phyloP scores from a whole-genome alignment of 2,329 filamentous ascomycete genomes.

The Aureobasidium lini region DNA sequence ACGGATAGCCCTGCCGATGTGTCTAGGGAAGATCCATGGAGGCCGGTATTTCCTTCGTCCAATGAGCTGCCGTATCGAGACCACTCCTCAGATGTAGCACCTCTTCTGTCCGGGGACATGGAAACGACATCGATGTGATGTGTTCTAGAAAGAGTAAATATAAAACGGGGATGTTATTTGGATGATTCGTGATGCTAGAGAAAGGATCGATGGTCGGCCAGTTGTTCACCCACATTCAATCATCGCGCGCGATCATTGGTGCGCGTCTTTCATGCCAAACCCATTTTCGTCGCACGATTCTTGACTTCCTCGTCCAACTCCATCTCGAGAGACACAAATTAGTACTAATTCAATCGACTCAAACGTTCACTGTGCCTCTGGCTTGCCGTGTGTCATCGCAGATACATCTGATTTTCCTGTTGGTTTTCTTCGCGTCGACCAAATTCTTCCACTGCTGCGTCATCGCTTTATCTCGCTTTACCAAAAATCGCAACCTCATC shows the following conservation, averaged over 20 bases:
- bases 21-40: not conserved
- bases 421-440: not conserved
- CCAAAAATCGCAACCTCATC: constrained; percentile 1
- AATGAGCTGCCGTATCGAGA: not conserved
- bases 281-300: not conserved
- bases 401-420: not conserved
- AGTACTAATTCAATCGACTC: not conserved
- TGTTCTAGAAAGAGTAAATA: constrained; percentile 2
- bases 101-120: not conserved
- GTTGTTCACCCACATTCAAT: constrained; percentile 3
- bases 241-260: constrained; percentile 4
- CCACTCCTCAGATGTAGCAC: not conserved
- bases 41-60: not conserved
- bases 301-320: not conserved
- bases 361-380: not conserved
- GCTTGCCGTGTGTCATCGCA: not conserved
- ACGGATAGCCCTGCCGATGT: constrained; percentile 1
- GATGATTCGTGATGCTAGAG: not conserved
- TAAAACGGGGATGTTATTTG: not conserved
- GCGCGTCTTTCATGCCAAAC: not conserved
- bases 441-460: constrained; percentile 5
- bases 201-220: not conserved
- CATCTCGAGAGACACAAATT: not conserved
- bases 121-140: not conserved
- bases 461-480: not conserved